phyloP scores from a whole-genome alignment of 257 asterid genomes.

The Fraxinus cuspidata region DNA sequence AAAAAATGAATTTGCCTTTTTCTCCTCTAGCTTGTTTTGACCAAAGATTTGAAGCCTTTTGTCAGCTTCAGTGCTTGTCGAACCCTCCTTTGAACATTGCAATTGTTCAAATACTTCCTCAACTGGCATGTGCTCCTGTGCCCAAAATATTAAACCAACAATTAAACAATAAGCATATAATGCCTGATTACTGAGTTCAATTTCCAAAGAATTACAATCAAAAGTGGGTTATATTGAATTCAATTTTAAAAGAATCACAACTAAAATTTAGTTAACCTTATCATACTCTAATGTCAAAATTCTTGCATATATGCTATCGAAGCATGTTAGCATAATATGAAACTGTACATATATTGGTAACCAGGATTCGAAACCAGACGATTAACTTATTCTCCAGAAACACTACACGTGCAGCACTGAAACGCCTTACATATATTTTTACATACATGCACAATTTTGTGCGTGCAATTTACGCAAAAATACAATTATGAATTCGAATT shows the following conservation, averaged over 20 bases:
- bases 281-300: no score
- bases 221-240: background rate
- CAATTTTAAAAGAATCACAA: background rate
- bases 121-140: conserved; percentile 72
- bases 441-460: background rate
- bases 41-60: conserved; percentile 70
- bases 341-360: no score
- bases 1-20: conserved; percentile 38
- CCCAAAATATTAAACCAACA: background rate
- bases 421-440: background rate
- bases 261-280: background rate
- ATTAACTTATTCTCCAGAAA: no score
- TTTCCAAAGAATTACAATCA: background rate
- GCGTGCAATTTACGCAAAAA: background rate
- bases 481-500: background rate
- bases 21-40: conserved; percentile 86
- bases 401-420: background rate
- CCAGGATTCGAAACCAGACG: background rate
- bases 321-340: background rate
- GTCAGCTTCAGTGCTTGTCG: conserved; percentile 51
- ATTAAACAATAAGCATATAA: background rate
- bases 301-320: no score
- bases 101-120: conserved; percentile 70
- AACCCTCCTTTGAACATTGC: conserved; percentile 67
- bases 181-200: background rate